phyloP scores from a whole-genome alignment of 208 protist species.

The Leishmania arabica region DNA sequence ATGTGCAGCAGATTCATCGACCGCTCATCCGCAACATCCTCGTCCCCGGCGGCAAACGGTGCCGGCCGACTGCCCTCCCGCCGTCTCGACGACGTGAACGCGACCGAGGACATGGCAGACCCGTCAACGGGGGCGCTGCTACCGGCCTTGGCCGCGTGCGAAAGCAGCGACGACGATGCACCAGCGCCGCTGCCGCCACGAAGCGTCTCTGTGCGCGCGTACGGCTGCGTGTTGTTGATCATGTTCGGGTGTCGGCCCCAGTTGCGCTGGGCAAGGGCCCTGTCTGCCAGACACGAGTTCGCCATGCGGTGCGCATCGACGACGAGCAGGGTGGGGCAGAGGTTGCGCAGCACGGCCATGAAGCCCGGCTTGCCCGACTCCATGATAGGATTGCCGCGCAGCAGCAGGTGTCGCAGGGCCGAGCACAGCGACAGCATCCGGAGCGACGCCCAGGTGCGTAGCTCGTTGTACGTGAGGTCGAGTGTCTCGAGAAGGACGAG shows the following conservation, averaged over 20 bases:
- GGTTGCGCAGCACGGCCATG: conserved; percentile 69
- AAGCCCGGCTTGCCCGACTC: conserved; percentile 30
- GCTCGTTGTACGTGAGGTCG: conserved; percentile 74
- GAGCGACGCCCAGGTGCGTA: conserved; percentile 53
- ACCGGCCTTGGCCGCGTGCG: background rate
- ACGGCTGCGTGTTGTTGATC: conserved; percentile 19
- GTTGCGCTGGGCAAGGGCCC: conserved; percentile 31
- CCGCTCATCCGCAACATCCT: conserved; percentile 16
- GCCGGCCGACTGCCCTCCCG: conserved; percentile 11
- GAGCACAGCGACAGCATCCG: conserved; percentile 76
- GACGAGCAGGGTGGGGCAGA: conserved; percentile 76
- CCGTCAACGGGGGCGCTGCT: background rate
- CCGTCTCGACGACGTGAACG: conserved; percentile 29
- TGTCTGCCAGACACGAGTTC: conserved; percentile 48
- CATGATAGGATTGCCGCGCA: conserved; percentile 80
- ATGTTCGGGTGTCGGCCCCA: conserved; percentile 38
- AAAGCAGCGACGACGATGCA: conserved; percentile 4
- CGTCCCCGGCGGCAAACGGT: conserved; percentile 18
- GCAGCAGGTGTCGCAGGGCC: conserved; percentile 60
- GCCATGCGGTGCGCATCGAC: conserved; percentile 68
- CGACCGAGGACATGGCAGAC: conserved; percentile 8
- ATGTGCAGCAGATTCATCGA: conserved; percentile 65
- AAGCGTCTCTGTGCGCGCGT: conserved; percentile 9
- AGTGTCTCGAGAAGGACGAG: conserved; percentile 87
- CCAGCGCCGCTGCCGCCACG: background rate